Evolutionary conservation across 1,284 basidiomycete genomes (phyloP).

Genomic region (Cutaneotrichosporon sp.): DNA sequence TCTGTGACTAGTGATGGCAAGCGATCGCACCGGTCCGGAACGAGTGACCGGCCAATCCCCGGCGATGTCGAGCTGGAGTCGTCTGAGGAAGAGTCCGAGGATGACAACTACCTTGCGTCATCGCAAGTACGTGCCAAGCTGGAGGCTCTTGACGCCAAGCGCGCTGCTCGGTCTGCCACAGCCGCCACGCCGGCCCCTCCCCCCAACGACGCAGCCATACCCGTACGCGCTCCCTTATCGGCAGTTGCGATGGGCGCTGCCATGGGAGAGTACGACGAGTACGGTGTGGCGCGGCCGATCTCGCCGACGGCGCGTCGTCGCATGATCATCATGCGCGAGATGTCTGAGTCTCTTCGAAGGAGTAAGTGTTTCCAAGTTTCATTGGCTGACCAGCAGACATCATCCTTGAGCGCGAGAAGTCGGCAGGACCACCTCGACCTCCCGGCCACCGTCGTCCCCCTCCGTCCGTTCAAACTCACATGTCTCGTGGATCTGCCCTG

Average conservation of each 20-base stretch:
- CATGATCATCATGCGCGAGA: constrained; percentile 48
- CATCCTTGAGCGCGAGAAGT: constrained; percentile 48
- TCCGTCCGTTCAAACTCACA: constrained; percentile 33
- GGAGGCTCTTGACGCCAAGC: constrained; percentile 33
- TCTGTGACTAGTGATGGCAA: constrained; percentile 15
- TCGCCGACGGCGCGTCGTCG: constrained; percentile 44
- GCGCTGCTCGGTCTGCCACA: background rate
- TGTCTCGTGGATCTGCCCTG: constrained; percentile 32
- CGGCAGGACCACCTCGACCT: constrained; percentile 29
- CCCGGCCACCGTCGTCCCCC: constrained; percentile 31
- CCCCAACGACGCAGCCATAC: background rate
- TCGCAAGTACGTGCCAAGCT: constrained; percentile 41
- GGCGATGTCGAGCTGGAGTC: constrained; percentile 37
- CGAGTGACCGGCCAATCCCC: constrained; percentile 11
- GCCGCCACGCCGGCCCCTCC: background rate
- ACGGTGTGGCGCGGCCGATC: constrained; percentile 38
- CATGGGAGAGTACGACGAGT: constrained; percentile 27
- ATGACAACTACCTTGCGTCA: constrained; percentile 41
- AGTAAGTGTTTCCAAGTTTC: constrained; percentile 34
- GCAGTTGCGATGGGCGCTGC: background rate
- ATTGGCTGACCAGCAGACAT: constrained; percentile 34
- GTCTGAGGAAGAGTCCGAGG: constrained; percentile 41
- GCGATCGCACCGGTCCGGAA: constrained; percentile 1
- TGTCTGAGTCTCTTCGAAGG: constrained; percentile 46
- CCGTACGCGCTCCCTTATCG: constrained; percentile 7